phyloP scores from a whole-genome alignment of 257 asterid species.

The Solanum ahanhuiri region DNA sequence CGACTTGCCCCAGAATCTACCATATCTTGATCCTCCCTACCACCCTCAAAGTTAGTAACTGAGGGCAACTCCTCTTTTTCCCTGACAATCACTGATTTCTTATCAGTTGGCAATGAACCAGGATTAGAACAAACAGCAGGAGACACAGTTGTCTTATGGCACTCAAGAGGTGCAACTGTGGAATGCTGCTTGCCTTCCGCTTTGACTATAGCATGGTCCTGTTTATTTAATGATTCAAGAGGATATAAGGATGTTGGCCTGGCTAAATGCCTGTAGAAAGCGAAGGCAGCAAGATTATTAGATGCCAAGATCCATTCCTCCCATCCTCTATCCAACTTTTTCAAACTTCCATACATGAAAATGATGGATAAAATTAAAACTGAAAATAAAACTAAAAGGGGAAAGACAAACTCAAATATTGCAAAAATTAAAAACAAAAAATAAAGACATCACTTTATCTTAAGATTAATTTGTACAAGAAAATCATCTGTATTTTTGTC shows the following conservation, averaged over 20 bases:
- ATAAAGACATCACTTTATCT: neutral
- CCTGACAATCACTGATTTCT: slow-evolving; percentile 5
- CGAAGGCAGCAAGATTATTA: neutral
- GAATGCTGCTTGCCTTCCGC: slow-evolving; percentile 24
- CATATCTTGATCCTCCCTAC: slow-evolving; percentile 9
- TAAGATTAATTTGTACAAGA: neutral
- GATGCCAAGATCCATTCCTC: neutral
- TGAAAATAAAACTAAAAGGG: neutral
- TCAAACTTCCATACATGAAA: neutral
- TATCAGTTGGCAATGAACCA: slow-evolving; percentile 18
- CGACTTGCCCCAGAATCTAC: slow-evolving; percentile 18
- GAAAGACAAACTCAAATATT: neutral
- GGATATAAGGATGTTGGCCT: slow-evolving; percentile 62
- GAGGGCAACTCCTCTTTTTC: slow-evolving; percentile 14
- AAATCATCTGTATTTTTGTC: neutral
- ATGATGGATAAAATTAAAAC: neutral
- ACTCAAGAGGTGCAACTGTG: slow-evolving; percentile 17
- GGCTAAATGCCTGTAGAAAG: slow-evolving; percentile 40
- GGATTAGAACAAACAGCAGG: slow-evolving; percentile 15
- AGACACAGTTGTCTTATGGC: slow-evolving; percentile 14
- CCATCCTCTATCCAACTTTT: neutral
- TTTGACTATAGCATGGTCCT: slow-evolving; percentile 18
- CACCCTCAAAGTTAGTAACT: slow-evolving; percentile 10
- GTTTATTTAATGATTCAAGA: slow-evolving; percentile 29
- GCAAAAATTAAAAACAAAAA: neutral